Evolutionary conservation across 192 early-diverging fungal species (phyloP), one percentile per base, ranked within the genome.

Genomic region (Pilaira anomala): DNA sequence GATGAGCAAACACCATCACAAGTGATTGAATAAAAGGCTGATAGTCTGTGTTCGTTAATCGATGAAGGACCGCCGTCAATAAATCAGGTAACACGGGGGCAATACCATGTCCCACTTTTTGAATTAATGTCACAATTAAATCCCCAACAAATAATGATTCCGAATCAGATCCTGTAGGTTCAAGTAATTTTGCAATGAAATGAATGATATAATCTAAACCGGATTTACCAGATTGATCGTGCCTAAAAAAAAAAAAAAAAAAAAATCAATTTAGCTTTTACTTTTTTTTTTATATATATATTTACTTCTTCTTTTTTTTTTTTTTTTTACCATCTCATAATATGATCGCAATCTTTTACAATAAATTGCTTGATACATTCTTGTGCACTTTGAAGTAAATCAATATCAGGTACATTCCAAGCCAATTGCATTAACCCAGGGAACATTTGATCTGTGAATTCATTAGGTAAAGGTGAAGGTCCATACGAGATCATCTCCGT

Each of bases 61-160:
- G 82, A n/a, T 64, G 53, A 0, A 88, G 79, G 2, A 94, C 86
- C 2, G 91, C 91, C 26, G 80, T 81, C 50, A 98, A 77, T 45
- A 98, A 83, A 21, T 90, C 81, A 9, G 92, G 86, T 42, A 95
- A 68, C 9, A 90, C 80, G 41, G 88, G 83, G 6, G 76, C 60
- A 14, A 93, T 74, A 14, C 65, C 66, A 39, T 81, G 80, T 22
- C 85, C 88, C 42, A 72, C 90, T 72, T 93, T 95, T 72, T 90
- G 85, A 62, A 96, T 89, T 48, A 97, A 67, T 63, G 91, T 94
- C 18, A 81, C 83, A 30, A 93, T 87, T 40, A 97, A 71, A 63
- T 93, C 91, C n/a, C 95, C 95, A 22, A 97, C 86, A 80, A 95
- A 95, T 22, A 94, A 71, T 0, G 90, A 83, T 0, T 88, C 85